A percentile compares a stretch with the other conserved stretches of the same genome.
Conservation (phyloP, 306 rosid genomes). For the Delonix regia region DNA sequence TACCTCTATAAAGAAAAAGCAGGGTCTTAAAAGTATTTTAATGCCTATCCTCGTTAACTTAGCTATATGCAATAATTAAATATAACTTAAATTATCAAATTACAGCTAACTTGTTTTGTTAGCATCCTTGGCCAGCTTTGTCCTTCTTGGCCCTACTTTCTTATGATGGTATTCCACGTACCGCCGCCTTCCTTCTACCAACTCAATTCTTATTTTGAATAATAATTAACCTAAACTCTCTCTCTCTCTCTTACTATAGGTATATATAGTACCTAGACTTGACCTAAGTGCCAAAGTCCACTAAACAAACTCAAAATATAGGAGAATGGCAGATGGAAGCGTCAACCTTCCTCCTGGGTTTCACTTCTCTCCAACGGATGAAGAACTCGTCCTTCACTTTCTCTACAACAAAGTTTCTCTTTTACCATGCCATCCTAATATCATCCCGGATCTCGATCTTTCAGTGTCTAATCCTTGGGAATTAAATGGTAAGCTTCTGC, state of each 20-base stretch:
- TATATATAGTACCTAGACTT: constrained; percentile 17
- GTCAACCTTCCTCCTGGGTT: constrained; percentile 62
- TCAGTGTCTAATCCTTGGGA: constrained; percentile 49
- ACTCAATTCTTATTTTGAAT: constrained; percentile 35
- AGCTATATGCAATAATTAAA: constrained; percentile 19
- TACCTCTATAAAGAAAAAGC: not conserved
- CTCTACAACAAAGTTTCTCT: constrained; percentile 45
- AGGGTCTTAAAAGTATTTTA: not conserved
- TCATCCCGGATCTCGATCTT: constrained; percentile 55
- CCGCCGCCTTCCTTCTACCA: constrained; percentile 37
- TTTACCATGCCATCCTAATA: constrained; percentile 47
- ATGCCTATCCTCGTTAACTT: constrained; percentile 30
- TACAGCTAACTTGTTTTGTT: constrained; percentile 27
- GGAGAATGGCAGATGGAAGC: constrained; percentile 38
- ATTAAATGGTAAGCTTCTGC: constrained; percentile 42
- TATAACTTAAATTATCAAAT: constrained; percentile 30
- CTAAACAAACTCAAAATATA: not conserved
- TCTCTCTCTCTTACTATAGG: constrained; percentile 9
- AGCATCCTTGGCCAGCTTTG: constrained; percentile 27
- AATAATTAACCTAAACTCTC: not conserved
- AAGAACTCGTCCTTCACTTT: constrained; percentile 56
- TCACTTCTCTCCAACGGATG: constrained; percentile 60
- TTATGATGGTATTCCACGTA: constrained; percentile 46
- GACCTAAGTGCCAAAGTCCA: constrained; percentile 26
- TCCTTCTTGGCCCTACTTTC: constrained; percentile 40